These are phyloP conservation scores for Penicillium sp. DNA, from an alignment of 2,329 filamentous ascomycete species.

Conservation along the genomic window DNA sequence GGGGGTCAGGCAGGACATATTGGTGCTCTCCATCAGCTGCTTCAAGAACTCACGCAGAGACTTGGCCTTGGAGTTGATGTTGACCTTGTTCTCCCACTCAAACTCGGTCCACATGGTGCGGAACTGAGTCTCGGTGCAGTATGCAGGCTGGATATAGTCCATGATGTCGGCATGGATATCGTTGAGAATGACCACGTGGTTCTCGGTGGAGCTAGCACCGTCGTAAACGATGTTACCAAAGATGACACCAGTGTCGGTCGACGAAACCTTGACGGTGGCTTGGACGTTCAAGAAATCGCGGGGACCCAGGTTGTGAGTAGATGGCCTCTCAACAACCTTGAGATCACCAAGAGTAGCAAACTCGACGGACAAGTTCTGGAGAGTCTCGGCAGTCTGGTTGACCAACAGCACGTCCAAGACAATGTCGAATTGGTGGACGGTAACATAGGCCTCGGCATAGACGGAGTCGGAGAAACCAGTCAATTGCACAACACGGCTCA, in stretches of 20 bases:
- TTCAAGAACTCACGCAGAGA: conserved; percentile 87
- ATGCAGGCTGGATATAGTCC: conserved; percentile 98
- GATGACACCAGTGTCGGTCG: conserved; percentile 96
- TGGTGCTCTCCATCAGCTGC: conserved; percentile 94
- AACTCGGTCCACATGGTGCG: conserved; percentile 99
- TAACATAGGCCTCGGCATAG: conserved; percentile 98
- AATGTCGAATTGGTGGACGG: conserved; percentile 98
- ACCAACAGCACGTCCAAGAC: conserved; percentile 94
- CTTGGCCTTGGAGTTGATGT: conserved; percentile 98
- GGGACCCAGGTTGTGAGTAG: conserved; percentile 90
- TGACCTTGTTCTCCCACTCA: conserved; percentile 99
- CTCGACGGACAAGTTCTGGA: conserved; percentile 96
- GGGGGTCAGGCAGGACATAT: conserved; percentile 97
- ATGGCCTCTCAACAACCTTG: conserved; percentile 95
- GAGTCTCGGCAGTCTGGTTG: conserved; percentile 93
- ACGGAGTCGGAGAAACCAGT: conserved; percentile 98
- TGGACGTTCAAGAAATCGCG: conserved; percentile 99
- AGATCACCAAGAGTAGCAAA: conserved; percentile 98
- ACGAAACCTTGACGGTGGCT: conserved; percentile 97
- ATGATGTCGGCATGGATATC: conserved; percentile 99
- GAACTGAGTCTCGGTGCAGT: conserved; percentile 97
- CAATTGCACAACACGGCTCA: conserved; percentile 93
- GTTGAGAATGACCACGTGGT: conserved; percentile 95
- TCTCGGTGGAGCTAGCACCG: conserved; percentile 85
- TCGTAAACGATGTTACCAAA: conserved; percentile 99